Percentiles rank a stretch among this genome's conserved stretches.
Conservation (phyloP, 441 rosid genomes). For the Erodium moschatum region DNA sequence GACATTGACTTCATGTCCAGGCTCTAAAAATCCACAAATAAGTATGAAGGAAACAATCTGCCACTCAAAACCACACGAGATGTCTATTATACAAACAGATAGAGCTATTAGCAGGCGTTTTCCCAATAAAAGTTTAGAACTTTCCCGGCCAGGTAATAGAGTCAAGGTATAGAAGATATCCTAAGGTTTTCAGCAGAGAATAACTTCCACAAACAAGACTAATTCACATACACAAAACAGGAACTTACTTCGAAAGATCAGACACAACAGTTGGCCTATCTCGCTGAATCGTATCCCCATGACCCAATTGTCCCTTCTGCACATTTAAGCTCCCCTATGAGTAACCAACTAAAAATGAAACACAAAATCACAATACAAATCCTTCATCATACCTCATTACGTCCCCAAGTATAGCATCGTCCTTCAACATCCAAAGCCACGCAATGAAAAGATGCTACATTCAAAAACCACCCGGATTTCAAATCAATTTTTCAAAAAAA, state of each 20-base stretch:
- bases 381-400: conserved; percentile 60
- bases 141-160: neutral
- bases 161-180: neutral
- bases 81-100: neutral
- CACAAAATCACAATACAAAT: conserved; percentile 10
- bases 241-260: conserved; percentile 70
- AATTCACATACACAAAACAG: neutral
- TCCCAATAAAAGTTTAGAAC: neutral
- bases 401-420: conserved; percentile 97
- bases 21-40: neutral
- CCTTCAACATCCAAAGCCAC: conserved; percentile 93
- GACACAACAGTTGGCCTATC: conserved; percentile 88
- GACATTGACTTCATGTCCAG: neutral
- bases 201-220: neutral
- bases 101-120: neutral
- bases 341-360: neutral
- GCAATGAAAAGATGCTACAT: conserved; percentile 83
- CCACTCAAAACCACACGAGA: neutral
- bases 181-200: neutral
- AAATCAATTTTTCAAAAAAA: neutral
- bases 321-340: conserved; percentile 20
- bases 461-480: neutral
- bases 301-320: conserved; percentile 94
- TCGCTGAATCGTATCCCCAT: conserved; percentile 82
- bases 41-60: neutral